Base-by-base conservation (phyloP, 805 yeast species). In the Nematodospora valgi region DNA sequence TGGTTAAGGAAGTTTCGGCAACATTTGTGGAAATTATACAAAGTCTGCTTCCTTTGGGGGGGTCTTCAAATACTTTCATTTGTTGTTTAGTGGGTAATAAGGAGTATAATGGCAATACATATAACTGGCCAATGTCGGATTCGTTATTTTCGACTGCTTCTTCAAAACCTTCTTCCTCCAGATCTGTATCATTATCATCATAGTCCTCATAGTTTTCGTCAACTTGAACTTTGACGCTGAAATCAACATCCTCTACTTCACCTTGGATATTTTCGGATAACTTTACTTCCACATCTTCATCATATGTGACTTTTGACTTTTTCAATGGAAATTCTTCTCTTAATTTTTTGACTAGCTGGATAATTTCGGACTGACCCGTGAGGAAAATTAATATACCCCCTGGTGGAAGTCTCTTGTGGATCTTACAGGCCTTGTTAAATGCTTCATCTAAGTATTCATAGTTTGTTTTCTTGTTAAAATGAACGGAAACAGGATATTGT, bases 11-110 rank as follows among this genome's bases (percentile, higher is more conserved):
- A 0, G 99, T 93, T 58, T 93, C 99, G 0, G 99, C 99, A 38
- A 93, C 95, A 54, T 93, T 93, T 2, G 99, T 93, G 4, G 99
- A 96, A 21, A 93, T 86, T 25, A 93, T 83, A 67, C 97, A 88
- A 7, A 93, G 58, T 49, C 99, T 72, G 26, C 88, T 74, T 4
- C 95, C 95, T 17, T 66, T 62, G 3, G 98, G 98, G 2, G 96
- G 95, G 0, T 70, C 67, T 38, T 85, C 76, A 54, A 93, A 93
- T 2, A 93, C 95, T 53, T 80, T 85, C 88, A 93, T 80, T 62
- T 93, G 99, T 51, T 93, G 95, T 30, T 76, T 77, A 0, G 98
- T 88, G n/a, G 99, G 96, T 24, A 93, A 67, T 30, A 93, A 64
- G 5, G 98, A 91, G 58, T 93, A 93, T 20, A 93, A 69, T 0